These are phyloP conservation scores for Alternaria angustiovoidea DNA, from an alignment of 2,329 filamentous ascomycete genomes.

Conservation along the genomic window DNA sequence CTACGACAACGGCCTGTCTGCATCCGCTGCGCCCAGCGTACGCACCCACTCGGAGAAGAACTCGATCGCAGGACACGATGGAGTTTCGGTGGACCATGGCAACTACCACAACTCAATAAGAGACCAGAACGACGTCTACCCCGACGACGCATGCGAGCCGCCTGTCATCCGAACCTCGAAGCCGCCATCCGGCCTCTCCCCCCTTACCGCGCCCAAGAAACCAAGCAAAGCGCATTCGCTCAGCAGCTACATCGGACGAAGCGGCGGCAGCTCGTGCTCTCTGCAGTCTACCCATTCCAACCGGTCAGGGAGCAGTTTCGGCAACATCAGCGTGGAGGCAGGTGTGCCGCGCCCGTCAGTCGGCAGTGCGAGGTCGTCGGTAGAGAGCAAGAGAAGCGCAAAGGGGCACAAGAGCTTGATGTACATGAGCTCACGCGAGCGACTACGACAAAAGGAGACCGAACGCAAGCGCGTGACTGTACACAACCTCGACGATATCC, in stretches of 20 bases:
- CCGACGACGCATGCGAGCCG: slow-evolving; percentile 67
- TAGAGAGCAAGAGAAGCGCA: slow-evolving; percentile 46
- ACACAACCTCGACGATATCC: slow-evolving; percentile 53
- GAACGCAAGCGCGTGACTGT: slow-evolving; percentile 66
- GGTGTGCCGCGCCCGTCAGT: slow-evolving; percentile 37
- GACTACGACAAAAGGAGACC: slow-evolving; percentile 67
- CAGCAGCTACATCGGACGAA: slow-evolving; percentile 65
- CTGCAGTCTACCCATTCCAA: slow-evolving; percentile 47
- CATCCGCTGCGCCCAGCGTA: slow-evolving; percentile 26
- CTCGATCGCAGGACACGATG: slow-evolving; percentile 33
- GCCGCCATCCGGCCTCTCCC: slow-evolving; percentile 77
- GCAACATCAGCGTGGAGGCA: slow-evolving; percentile 53
- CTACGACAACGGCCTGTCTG: slow-evolving; percentile 44
- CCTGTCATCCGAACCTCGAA: slow-evolving; percentile 84
- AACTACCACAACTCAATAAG: slow-evolving; percentile 65
- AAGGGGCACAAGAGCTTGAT: slow-evolving; percentile 65
- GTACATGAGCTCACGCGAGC: slow-evolving; percentile 78
- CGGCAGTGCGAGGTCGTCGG: slow-evolving; percentile 45
- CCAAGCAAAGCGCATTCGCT: slow-evolving; percentile 57
- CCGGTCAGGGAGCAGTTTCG: slow-evolving; percentile 49
- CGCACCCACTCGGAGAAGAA: slow-evolving; percentile 36
- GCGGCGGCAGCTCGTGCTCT: slow-evolving; percentile 45
- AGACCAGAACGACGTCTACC: slow-evolving; percentile 58
- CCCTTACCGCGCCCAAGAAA: slow-evolving; percentile 68
- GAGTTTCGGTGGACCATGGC: slow-evolving; percentile 77